Base-by-base conservation (phyloP, 108 stramenopile genomes). In the Schizochytrium sp. region DNA sequence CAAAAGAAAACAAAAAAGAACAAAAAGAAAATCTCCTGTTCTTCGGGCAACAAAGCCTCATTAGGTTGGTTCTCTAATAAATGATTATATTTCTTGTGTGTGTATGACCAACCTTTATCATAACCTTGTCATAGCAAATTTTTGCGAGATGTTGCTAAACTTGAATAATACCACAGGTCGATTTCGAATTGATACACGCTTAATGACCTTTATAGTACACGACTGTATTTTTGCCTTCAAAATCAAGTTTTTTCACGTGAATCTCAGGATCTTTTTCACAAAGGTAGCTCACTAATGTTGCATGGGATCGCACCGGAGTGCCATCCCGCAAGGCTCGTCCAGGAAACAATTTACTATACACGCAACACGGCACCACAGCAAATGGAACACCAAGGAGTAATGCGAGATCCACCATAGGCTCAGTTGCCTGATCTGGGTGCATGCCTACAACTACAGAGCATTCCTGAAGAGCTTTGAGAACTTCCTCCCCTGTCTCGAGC, bases 401-500 rank as follows among this genome's bases (percentile, higher is more conserved):
- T 40, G 96, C 96, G 47, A 93, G 87, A 72, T 95, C 91, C 19
- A 97, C 95, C 53, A 96, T 91, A 19, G 92, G 88, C 87, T 94
- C 96, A 4, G 96, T 96, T 8, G 96, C 96, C 89, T 97, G 95
- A 72, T 97, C 96, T 0, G 96, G 96, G 90, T 97, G 96, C 64
- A 97, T 89, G 2, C 95, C 96, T 12, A 97, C 94, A 46, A 96
- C 92, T 0, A 95, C 95, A 57, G 89, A 92, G 73, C 93, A 92
- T 42, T 88, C 87, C 40, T 56, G 57, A 4, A 94, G n/a, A 17
- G 92, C 46, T 8, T 88, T 50, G 38, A 89, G 87, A 46, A 93
- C 64, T 15, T 91, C 92, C 12, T 41, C 56, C 92, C 93, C 72
- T 94, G 88, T 4, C 89, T 28, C 12, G 28, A 69, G 93, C 17